Evolutionary conservation across 192 early-diverging fungal species (phyloP), one percentile per base, ranked within the genome.

Genomic region (Entomortierella chlamydospora): DNA sequence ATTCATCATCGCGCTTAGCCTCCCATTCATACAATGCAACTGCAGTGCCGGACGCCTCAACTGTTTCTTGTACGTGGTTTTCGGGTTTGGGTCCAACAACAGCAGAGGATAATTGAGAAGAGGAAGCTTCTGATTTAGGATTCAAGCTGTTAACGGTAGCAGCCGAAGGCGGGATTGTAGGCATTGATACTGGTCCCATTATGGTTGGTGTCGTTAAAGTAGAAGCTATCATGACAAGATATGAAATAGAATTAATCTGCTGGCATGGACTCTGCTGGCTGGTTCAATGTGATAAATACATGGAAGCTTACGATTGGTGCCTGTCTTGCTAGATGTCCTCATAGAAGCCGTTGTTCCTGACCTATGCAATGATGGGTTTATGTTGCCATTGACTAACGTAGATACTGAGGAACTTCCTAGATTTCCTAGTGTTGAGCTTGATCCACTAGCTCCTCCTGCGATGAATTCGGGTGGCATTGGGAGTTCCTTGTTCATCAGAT

Each of bases 1-100:
- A 39, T 65, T 92, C 91, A 59, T 90, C 91, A 11, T 83, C 85
- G 18, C 84, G 71, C 50, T 87, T 74, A 0, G 89, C 85, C 30
- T 82, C 79, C 82, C 90, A 91, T 41, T 88, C 87, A 68, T 89
- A 92, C 6, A 91, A 62, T 3, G 87, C 91, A 20, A 90, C 83
- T 4, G 88, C 88, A 6, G 73, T 84, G 1, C 73, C 68, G 29
- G 80, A 73, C 1, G 79, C 82, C 53, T 85, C 83, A 11, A 83
- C 80, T 33, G 72, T 72, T 56, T 74, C 66, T 33, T 73, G 73
- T 30, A 73, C 56, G 52, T 72, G 71, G 55, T 67, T 68, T 3
- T 83, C 72, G 7, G 58, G 68, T 39, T 70, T 64, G 18, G 53
- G 68, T 28, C 52, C 64, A 23, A 37, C 47, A n/a, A 64, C 6